Conservation (phyloP, 2,329 filamentous ascomycete species). For the Acrodontium crateriforme region DNA sequence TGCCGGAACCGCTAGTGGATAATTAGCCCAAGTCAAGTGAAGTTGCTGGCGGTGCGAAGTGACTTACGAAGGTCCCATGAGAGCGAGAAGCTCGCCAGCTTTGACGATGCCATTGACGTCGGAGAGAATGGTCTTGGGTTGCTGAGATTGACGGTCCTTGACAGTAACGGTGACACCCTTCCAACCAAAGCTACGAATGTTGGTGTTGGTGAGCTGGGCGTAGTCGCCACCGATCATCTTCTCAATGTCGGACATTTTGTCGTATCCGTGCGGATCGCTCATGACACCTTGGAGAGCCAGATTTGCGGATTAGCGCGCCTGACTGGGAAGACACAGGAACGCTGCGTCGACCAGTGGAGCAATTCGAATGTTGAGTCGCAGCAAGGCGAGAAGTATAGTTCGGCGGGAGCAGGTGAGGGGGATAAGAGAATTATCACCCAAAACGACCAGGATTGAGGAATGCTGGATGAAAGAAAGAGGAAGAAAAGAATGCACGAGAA, state of each 20-base stretch:
- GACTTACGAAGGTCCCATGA: constrained; percentile 60
- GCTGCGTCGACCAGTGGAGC: no score
- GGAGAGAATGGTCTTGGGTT: constrained; percentile 48
- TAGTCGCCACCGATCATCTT: constrained; percentile 31
- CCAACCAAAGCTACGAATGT: constrained; percentile 54
- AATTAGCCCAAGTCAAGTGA: constrained; percentile 3
- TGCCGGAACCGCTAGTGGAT: constrained; percentile 44
- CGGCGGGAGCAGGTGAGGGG: no score
- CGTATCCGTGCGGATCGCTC: no score
- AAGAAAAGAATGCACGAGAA: no score
- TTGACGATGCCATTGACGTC: constrained; percentile 49
- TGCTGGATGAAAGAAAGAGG: no score
- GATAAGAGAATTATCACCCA: no score
- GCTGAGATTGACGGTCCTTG: constrained; percentile 53
- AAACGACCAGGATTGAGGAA: no score
- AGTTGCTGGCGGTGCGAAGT: neutral
- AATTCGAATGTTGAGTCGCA: no score
- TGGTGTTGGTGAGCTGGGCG: constrained; percentile 47
- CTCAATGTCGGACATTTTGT: constrained; percentile 32
- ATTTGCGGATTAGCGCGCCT: no score
- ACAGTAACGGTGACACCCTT: constrained; percentile 53
- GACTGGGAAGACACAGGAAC: no score
- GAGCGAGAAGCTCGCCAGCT: constrained; percentile 59
- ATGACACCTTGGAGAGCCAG: no score
- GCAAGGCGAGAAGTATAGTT: no score